Base-by-base conservation (phyloP, 257 asterid genomes). In the Rubia yunnanensis region DNA sequence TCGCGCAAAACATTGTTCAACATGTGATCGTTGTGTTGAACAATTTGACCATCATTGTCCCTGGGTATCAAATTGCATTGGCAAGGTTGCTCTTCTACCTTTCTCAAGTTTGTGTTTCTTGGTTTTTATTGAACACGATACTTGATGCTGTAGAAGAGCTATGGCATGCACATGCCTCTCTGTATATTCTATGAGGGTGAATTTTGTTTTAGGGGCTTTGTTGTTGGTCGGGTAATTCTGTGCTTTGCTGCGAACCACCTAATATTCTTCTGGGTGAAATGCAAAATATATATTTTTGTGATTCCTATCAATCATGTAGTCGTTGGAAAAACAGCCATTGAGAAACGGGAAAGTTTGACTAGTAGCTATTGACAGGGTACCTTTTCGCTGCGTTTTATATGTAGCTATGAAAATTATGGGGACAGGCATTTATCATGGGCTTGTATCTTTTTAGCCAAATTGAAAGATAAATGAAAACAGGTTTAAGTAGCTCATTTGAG, bases 31-130 rank as follows among this genome's bases (percentile, higher is more conserved):
- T 48, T 94, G 99, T 86, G 96, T 94, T 73, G 99, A 94, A 74
- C 99, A 94, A 66, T 94, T 94, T 74, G 99, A 94, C 75, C 99
- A 94, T 79, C 99, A 94, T 79, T 94, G 99, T 77, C 99, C 99
- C 26, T 94, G 96, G 96, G 96, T 94, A 39, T 94, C 99, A 70
- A 90, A 88, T 78, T 94, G 99, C 91, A 85, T 94, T 71, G 99
- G 98, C 86, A 94, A 94, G 99, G 99, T 94, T 66, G 65, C 64
- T 46, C 54, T 39, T 7, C 22, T 48, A 20, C 56, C 55, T 61
- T 62, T 39, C 22, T 39, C 26, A 24, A 5, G 6, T 39, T 17
- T 30, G 69, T 18, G 63, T 53, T 22, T 4, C 22, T 32, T 46
- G 24, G 35, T 17, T 31, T 7, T 5, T 31, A 27, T 65, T 17